These are phyloP conservation scores for Kluyveromyces nonfermentans DNA, from an alignment of 805 yeast genomes.

Conservation along the genomic window DNA sequence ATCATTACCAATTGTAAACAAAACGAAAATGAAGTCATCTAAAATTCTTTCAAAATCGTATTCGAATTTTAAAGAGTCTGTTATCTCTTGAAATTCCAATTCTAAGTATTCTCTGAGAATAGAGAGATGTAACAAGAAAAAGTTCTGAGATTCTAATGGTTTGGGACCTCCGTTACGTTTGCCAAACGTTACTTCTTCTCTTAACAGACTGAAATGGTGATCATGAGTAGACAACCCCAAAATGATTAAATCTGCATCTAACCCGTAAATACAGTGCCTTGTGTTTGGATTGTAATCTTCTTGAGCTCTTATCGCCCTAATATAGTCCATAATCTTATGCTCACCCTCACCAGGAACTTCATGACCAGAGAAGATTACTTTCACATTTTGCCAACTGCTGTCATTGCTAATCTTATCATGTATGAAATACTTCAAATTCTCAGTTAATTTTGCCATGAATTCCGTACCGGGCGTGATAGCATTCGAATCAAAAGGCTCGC, in stretches of 20 bases:
- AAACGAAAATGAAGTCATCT: slow-evolving; percentile 86
- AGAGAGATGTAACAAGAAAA: slow-evolving; percentile 74
- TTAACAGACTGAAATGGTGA: slow-evolving; percentile 86
- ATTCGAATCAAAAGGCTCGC: slow-evolving; percentile 78
- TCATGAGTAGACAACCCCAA: slow-evolving; percentile 86
- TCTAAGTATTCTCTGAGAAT: slow-evolving; percentile 85
- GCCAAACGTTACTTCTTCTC: slow-evolving; percentile 95
- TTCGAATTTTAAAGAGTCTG: slow-evolving; percentile 49
- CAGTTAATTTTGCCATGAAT: slow-evolving; percentile 84
- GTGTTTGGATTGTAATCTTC: slow-evolving; percentile 65
- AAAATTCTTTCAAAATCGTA: slow-evolving; percentile 81
- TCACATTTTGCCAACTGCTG: slow-evolving; percentile 71
- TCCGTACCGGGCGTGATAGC: slow-evolving; percentile 96
- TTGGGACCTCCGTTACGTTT: slow-evolving; percentile 30
- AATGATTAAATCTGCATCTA: slow-evolving; percentile 94
- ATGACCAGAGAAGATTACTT: slow-evolving; percentile 79
- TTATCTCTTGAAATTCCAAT: slow-evolving; percentile 69
- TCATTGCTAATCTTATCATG: slow-evolving; percentile 83
- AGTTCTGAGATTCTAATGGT: slow-evolving; percentile 67
- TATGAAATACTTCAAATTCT: slow-evolving; percentile 75
- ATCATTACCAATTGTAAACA: slow-evolving; percentile 96
- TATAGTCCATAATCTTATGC: slow-evolving; percentile 91
- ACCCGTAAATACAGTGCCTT: slow-evolving; percentile 90
- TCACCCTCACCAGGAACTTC: slow-evolving; percentile 99
- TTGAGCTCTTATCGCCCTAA: slow-evolving; percentile 70